Evolutionary conservation across 2,329 filamentous ascomycete genomes (phyloP).

Genomic region (Phaeoacremonium minimum): DNA sequence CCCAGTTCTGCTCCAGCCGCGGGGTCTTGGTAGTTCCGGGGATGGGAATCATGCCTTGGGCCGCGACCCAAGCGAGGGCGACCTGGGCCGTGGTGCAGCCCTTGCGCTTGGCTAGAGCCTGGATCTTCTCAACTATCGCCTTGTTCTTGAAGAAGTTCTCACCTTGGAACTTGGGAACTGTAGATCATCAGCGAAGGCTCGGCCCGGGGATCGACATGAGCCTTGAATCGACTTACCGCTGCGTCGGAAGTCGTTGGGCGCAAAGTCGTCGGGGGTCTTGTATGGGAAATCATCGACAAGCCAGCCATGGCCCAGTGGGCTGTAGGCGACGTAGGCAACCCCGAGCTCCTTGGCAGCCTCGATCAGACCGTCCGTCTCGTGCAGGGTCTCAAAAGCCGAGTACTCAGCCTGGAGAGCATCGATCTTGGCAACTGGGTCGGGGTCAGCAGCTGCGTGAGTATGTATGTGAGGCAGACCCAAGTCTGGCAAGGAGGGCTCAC

Average conservation of each 20-base stretch:
- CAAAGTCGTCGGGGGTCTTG: slow-evolving; percentile 40
- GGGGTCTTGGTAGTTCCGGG: slow-evolving; percentile 2
- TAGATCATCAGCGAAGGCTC: slow-evolving; percentile 16
- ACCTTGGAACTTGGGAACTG: slow-evolving; percentile 30
- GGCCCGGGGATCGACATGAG: neutral
- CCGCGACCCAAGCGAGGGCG: slow-evolving; percentile 28
- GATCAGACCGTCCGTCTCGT: slow-evolving; percentile 33
- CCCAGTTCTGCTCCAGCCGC: slow-evolving; percentile 15
- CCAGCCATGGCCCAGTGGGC: slow-evolving; percentile 42
- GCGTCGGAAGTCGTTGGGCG: slow-evolving; percentile 32
- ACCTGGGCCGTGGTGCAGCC: slow-evolving; percentile 25
- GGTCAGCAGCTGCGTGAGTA: neutral
- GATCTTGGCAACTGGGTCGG: slow-evolving; percentile 37
- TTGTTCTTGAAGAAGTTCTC: slow-evolving; percentile 40
- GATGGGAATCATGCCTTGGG: slow-evolving; percentile 7
- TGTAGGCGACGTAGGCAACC: slow-evolving; percentile 39
- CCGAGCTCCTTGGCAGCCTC: slow-evolving; percentile 33
- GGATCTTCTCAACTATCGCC: slow-evolving; percentile 33
- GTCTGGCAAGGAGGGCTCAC: slow-evolving; percentile 13
- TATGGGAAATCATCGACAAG: slow-evolving; percentile 37
- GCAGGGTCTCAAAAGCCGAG: slow-evolving; percentile 34
- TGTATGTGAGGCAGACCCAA: neutral
- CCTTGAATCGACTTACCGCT: slow-evolving; percentile 20
- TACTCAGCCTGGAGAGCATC: slow-evolving; percentile 42
- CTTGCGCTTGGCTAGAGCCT: slow-evolving; percentile 28